These are phyloP conservation scores for Barnettozyma pratensis DNA, from an alignment of 805 yeast species.

Conservation along the genomic window DNA sequence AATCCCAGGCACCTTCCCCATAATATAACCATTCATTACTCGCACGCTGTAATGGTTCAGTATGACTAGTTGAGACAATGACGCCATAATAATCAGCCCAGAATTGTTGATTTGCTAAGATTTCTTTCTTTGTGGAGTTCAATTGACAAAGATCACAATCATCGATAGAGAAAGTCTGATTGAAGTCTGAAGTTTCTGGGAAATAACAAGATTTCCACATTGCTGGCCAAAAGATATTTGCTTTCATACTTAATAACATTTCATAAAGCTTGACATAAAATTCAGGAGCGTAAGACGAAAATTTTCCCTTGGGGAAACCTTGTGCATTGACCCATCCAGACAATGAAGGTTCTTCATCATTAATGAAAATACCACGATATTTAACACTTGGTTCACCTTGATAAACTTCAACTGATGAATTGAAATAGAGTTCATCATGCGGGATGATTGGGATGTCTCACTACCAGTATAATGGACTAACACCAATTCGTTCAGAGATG, in stretches of 20 bases:
- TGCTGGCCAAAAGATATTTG: conserved; percentile 11
- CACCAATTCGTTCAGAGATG: conserved; percentile 11
- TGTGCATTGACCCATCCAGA: conserved; percentile 10
- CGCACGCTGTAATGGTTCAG: conserved; percentile 12
- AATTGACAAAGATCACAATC: not conserved
- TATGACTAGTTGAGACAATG: conserved; percentile 12
- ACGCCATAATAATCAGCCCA: conserved; percentile 12
- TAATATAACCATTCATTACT: conserved; percentile 12
- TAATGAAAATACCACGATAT: conserved; percentile 12
- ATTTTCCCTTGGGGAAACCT: conserved; percentile 6
- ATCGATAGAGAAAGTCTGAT: not conserved
- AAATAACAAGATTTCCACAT: conserved; percentile 13
- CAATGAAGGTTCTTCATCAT: conserved; percentile 12
- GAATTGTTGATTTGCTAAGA: not conserved
- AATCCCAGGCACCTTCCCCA: conserved; percentile 12
- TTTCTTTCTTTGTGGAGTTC: not conserved
- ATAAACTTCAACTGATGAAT: not conserved
- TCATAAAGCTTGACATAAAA: conserved; percentile 10
- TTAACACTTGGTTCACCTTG: conserved; percentile 8
- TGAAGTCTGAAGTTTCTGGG: conserved; percentile 7
- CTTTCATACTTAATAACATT: conserved; percentile 9
- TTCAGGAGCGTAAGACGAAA: conserved; percentile 9
- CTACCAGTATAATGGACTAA: conserved; percentile 14
- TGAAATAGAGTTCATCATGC: conserved; percentile 1
- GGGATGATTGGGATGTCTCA: conserved; percentile 8